A percentile compares a stretch with the other conserved stretches of the same genome.
Evolutionary conservation across 2,329 filamentous ascomycete genomes (phyloP).

Genomic region (Zopfia rhizophila): DNA sequence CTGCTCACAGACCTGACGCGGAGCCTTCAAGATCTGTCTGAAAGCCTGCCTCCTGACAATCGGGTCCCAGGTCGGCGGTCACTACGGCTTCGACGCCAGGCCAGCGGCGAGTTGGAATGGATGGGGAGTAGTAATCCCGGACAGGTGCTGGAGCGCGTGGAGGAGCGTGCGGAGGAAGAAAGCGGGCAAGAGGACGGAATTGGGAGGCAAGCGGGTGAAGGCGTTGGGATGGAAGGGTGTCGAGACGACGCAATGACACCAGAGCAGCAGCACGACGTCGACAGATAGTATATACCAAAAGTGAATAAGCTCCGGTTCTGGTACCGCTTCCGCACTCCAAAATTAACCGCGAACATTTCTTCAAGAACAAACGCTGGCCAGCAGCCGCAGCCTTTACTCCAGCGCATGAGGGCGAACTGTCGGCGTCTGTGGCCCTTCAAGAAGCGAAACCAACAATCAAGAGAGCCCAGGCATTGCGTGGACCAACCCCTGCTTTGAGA

Average conservation of each 20-base stretch:
- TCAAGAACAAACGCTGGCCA: no score
- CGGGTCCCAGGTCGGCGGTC: conserved; percentile 13
- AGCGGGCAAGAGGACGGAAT: no score
- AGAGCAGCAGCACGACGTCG: no score
- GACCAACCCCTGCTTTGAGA: conserved; percentile 17
- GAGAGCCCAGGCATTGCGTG: neutral
- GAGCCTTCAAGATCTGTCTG: conserved; percentile 23
- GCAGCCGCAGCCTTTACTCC: neutral
- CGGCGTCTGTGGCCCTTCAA: conserved; percentile 4
- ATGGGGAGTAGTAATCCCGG: no score
- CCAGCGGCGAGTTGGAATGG: conserved; percentile 20
- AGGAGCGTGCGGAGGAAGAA: no score
- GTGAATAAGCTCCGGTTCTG: neutral
- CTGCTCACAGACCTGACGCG: conserved; percentile 29
- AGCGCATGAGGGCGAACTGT: conserved; percentile 6
- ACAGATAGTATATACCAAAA: neutral
- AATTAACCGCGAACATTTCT: no score
- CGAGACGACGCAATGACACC: no score
- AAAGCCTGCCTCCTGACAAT: conserved; percentile 27
- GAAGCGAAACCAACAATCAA: conserved; percentile 4
- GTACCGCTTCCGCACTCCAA: no score
- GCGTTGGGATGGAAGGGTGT: no score
- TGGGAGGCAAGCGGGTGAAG: no score
- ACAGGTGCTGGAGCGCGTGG: no score
- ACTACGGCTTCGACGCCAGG: conserved; percentile 8